A percentile compares a stretch with the other conserved stretches of the same genome.
phyloP scores from a whole-genome alignment of 176 grass and related monocot genomes.

The Ampelocalamus luodianensis region DNA sequence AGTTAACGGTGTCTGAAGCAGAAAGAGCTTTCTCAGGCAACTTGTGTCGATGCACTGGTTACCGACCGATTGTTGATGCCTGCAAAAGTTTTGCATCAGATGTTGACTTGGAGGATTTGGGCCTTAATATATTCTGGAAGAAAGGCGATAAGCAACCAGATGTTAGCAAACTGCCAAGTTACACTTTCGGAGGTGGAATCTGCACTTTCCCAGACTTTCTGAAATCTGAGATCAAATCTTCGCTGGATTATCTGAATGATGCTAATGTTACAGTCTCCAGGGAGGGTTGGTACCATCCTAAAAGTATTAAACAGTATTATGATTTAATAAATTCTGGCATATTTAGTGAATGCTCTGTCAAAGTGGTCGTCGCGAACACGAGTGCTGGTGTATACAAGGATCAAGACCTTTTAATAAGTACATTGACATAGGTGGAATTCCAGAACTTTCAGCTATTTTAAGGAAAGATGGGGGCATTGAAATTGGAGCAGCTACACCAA shows the following conservation, averaged over 20 bases:
- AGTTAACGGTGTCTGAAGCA: slow-evolving; percentile 60
- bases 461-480: slow-evolving; percentile 46
- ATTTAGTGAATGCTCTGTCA: slow-evolving; percentile 43
- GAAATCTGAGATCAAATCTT: slow-evolving; percentile 60
- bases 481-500: slow-evolving; percentile 69
- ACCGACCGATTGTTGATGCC: slow-evolving; percentile 72
- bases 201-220: slow-evolving; percentile 68
- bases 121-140: slow-evolving; percentile 78
- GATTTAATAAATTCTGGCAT: slow-evolving; percentile 43
- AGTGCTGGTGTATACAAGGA: slow-evolving; percentile 78
- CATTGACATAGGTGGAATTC: slow-evolving; percentile 70
- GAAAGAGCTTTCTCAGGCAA: slow-evolving; percentile 75
- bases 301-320: slow-evolving; percentile 57
- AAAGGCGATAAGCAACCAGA: slow-evolving; percentile 49
- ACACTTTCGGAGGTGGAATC: slow-evolving; percentile 50
- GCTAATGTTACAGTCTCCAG: neutral
- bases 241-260: slow-evolving; percentile 1
- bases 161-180: slow-evolving; percentile 54
- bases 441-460: slow-evolving; percentile 56
- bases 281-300: slow-evolving; percentile 63
- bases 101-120: slow-evolving; percentile 83
- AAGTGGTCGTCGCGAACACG: slow-evolving; percentile 72
- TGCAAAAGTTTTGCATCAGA: slow-evolving; percentile 85
- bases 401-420: slow-evolving; percentile 51
- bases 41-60: slow-evolving; percentile 80